Percentiles rank a stretch among this genome's conserved stretches.
Conservation (phyloP, 306 rosid genomes). For the Quercus robur region DNA sequence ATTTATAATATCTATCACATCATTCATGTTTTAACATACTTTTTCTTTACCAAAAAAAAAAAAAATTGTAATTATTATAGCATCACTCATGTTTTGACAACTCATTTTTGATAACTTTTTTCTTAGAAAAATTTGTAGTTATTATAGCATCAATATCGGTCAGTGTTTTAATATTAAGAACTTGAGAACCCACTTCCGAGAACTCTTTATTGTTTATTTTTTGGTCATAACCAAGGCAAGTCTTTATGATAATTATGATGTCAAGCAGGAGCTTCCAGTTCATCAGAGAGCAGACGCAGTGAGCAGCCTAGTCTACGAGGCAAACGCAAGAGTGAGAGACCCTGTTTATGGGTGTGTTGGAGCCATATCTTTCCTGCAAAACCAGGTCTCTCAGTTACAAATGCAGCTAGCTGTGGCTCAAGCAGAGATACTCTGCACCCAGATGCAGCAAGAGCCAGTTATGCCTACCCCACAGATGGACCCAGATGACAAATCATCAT, state of each 20-base stretch:
- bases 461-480: slow-evolving; percentile 25
- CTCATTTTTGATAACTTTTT: background rate
- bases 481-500: slow-evolving; percentile 36
- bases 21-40: too few species aligned
- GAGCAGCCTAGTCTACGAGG: slow-evolving; percentile 90
- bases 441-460: slow-evolving; percentile 65
- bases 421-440: slow-evolving; percentile 83
- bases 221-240: background rate
- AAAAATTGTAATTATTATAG: too few species aligned
- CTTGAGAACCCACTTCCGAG: too few species aligned
- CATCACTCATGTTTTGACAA: background rate
- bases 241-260: background rate
- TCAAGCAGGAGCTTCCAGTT: slow-evolving; percentile 66
- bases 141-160: too few species aligned
- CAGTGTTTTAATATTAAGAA: too few species aligned
- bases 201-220: too few species aligned
- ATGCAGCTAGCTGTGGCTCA: slow-evolving; percentile 94
- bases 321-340: slow-evolving; percentile 87
- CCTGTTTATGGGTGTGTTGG: slow-evolving; percentile 96
- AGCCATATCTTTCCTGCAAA: slow-evolving; percentile 74
- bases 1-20: too few species aligned
- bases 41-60: too few species aligned
- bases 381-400: slow-evolving; percentile 81
- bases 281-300: slow-evolving; percentile 89
- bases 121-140: background rate